These are phyloP conservation scores for Blepharisma stoltei DNA, from an alignment of 73 alveolate genomes.

Conservation along the genomic window DNA sequence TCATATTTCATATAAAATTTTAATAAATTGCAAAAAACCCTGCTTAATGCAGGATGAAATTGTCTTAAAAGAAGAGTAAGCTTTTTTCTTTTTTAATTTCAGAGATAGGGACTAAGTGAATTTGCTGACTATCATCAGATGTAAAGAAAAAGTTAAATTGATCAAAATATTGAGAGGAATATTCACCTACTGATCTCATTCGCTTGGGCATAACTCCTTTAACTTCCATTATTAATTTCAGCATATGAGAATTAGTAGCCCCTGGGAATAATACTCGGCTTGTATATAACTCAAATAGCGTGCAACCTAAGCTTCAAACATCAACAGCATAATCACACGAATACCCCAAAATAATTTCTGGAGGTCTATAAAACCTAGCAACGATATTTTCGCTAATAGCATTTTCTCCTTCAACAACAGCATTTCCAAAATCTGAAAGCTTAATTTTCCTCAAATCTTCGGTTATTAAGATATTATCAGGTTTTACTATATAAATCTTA, in stretches of 20 bases:
- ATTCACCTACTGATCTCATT: conserved; percentile 53
- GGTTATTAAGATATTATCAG: conserved; percentile 74
- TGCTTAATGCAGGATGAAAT: too few species aligned
- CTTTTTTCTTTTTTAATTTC: conserved; percentile 40
- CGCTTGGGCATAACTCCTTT: conserved; percentile 69
- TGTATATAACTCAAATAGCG: conserved; percentile 76
- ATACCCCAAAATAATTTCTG: conserved; percentile 79
- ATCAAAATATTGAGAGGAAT: conserved; percentile 52
- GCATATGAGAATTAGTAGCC: conserved; percentile 74
- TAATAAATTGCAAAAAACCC: too few species aligned
- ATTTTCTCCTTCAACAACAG: conserved; percentile 61
- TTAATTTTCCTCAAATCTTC: conserved; percentile 63
- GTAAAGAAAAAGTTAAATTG: conserved; percentile 36
- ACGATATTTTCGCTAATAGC: conserved; percentile 65
- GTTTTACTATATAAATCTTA: conserved; percentile 46
- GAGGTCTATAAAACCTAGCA: conserved; percentile 83
- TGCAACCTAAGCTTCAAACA: conserved; percentile 76
- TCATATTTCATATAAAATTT: too few species aligned
- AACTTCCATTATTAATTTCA: conserved; percentile 56
- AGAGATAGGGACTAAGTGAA: conserved; percentile 41
- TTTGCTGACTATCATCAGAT: conserved; percentile 54
- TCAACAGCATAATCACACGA: conserved; percentile 64
- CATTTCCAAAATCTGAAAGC: conserved; percentile 85
- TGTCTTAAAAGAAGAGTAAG: too few species aligned
- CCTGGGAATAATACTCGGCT: conserved; percentile 80